Conservation (phyloP, 2,329 filamentous ascomycete species). For the Cladosporium colombiae region DNA sequence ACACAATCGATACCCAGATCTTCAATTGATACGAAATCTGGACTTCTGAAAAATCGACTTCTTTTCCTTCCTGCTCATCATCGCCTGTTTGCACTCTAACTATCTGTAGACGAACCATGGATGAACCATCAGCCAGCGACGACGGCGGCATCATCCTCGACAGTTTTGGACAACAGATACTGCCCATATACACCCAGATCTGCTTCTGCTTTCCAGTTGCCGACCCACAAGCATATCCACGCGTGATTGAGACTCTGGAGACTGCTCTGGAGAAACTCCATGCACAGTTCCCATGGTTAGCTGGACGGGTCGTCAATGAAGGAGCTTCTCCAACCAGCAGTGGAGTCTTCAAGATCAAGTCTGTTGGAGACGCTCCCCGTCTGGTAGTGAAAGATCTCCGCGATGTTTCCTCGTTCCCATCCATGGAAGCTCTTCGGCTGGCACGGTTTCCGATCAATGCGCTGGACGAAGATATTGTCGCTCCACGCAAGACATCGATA, state of each 20-base stretch:
- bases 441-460: constrained; percentile 16
- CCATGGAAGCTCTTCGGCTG: constrained; percentile 36
- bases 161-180: constrained; percentile 44
- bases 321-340: constrained; percentile 31
- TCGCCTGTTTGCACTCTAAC: too few species aligned
- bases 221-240: constrained; percentile 26
- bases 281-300: constrained; percentile 49
- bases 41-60: not conserved
- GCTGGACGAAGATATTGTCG: constrained; percentile 16
- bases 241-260: constrained; percentile 25
- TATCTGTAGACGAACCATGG: too few species aligned
- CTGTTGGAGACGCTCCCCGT: constrained; percentile 35
- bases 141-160: constrained; percentile 36
- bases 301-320: constrained; percentile 47
- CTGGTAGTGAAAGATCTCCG: constrained; percentile 50
- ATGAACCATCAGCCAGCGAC: not conserved
- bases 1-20: not conserved
- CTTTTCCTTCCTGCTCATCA: too few species aligned
- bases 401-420: constrained; percentile 38
- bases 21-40: not conserved
- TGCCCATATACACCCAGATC: constrained; percentile 52
- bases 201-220: constrained; percentile 43
- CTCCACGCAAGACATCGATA: constrained; percentile 12
- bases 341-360: constrained; percentile 45
- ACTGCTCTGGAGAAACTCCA: constrained; percentile 42